Evolutionary conservation across 2,329 filamentous ascomycete species (phyloP).

Genomic region (Cladosporium halotolerans): DNA sequence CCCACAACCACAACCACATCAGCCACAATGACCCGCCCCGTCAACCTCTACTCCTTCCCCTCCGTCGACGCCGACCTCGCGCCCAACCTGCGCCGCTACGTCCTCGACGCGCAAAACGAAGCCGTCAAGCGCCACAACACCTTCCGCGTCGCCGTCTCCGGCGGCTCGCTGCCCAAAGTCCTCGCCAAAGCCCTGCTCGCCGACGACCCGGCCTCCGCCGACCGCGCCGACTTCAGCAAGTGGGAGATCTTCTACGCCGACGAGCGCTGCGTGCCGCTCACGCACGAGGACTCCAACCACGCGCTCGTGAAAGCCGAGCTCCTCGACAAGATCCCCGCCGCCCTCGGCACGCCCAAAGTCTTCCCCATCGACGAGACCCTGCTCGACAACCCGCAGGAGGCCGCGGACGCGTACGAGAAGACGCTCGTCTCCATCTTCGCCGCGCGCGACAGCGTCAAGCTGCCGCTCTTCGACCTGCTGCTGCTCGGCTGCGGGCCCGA

Average conservation of each 20-base stretch:
- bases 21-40: conserved; percentile 30
- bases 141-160: conserved; percentile 91
- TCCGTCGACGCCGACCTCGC: conserved; percentile 66
- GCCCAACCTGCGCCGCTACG: conserved; percentile 69
- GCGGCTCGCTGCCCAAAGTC: conserved; percentile 83
- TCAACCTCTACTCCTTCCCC: conserved; percentile 74
- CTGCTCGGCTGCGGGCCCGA: conserved; percentile 92
- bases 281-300: conserved; percentile 93
- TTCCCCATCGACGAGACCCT: conserved; percentile 68
- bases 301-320: conserved; percentile 78
- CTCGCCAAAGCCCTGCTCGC: conserved; percentile 75
- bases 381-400: conserved; percentile 76
- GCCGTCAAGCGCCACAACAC: conserved; percentile 71
- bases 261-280: conserved; percentile 86
- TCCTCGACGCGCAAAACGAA: conserved; percentile 73
- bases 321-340: conserved; percentile 75
- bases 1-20: not conserved
- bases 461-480: conserved; percentile 91
- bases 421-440: conserved; percentile 79
- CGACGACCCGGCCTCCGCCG: conserved; percentile 47
- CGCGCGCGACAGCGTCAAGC: conserved; percentile 83
- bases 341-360: conserved; percentile 61
- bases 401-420: conserved; percentile 92
- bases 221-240: conserved; percentile 68
- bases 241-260: conserved; percentile 99